A percentile compares a stretch with the other conserved stretches of the same genome.
Evolutionary conservation across 768 basidiomycete species (phyloP).

Genomic region (Chalciporus sphaerocephalus): DNA sequence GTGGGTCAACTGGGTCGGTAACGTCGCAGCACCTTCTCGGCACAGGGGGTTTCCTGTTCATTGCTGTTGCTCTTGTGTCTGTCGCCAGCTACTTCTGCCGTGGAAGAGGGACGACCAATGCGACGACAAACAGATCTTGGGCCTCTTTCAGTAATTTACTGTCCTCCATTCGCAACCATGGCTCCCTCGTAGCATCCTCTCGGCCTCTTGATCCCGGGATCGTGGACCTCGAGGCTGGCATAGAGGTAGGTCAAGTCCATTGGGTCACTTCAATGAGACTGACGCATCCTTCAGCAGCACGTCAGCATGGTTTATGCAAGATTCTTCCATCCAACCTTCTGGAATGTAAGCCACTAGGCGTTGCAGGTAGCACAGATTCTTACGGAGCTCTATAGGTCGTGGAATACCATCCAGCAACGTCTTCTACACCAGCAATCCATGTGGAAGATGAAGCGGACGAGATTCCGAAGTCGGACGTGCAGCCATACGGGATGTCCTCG

Average conservation of each 20-base stretch:
- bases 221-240: slow-evolving; percentile 9
- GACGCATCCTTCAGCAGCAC: slow-evolving; percentile 5
- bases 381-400: slow-evolving; percentile 4
- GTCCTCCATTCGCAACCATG: slow-evolving; percentile 6
- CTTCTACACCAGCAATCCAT: slow-evolving; percentile 13
- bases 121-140: slow-evolving; percentile 4
- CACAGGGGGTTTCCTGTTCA: slow-evolving; percentile 17
- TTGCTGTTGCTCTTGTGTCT: slow-evolving; percentile 9
- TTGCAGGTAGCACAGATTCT: background rate
- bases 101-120: background rate
- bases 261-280: background rate
- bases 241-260: slow-evolving; percentile 2
- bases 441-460: slow-evolving; percentile 18
- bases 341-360: slow-evolving; percentile 11
- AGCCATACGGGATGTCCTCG: slow-evolving; percentile 9
- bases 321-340: slow-evolving; percentile 19
- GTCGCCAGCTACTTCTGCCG: slow-evolving; percentile 16
- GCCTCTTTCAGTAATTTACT: slow-evolving; percentile 1
- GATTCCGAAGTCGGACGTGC: slow-evolving; percentile 2
- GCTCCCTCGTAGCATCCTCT: background rate
- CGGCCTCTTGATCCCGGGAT: background rate
- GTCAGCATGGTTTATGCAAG: slow-evolving; percentile 21
- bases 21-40: slow-evolving; percentile 1
- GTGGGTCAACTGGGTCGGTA: background rate
- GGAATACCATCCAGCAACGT: slow-evolving; percentile 12